A percentile compares a stretch with the other conserved stretches of the same genome.
These are phyloP conservation scores for Atkinsonella hypoxylon DNA, from an alignment of 2,329 filamentous ascomycete genomes.

Conservation along the genomic window DNA sequence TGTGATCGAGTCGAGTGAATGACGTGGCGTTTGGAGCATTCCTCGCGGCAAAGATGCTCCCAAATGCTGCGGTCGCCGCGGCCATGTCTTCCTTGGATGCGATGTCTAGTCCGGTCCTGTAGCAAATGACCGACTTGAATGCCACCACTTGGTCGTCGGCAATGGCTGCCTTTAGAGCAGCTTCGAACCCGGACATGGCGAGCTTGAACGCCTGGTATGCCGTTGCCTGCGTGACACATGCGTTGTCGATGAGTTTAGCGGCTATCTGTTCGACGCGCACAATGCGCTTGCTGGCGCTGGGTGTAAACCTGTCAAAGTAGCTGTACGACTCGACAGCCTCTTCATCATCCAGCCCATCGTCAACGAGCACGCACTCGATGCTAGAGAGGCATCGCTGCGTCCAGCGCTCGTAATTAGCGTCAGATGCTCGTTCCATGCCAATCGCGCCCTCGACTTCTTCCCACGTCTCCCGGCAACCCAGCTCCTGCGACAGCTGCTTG, in stretches of 20 bases:
- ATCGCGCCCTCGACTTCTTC: conserved; percentile 34
- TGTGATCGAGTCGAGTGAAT: conserved; percentile 46
- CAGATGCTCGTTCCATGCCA: conserved; percentile 26
- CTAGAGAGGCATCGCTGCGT: conserved; percentile 54
- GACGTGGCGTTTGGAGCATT: conserved; percentile 9
- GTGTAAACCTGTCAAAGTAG: conserved; percentile 56
- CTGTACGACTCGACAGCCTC: conserved; percentile 44
- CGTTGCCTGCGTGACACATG: conserved; percentile 21
- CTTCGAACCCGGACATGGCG: conserved; percentile 25
- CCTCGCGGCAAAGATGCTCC: conserved; percentile 19
- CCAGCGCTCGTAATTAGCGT: conserved; percentile 40
- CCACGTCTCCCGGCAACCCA: conserved; percentile 55
- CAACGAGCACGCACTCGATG: conserved; percentile 64
- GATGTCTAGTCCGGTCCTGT: conserved; percentile 61
- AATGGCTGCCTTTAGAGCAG: conserved; percentile 42
- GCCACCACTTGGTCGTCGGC: conserved; percentile 57
- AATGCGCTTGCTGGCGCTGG: conserved; percentile 56
- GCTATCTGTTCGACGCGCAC: conserved; percentile 67
- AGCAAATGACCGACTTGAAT: conserved; percentile 78
- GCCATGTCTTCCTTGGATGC: conserved; percentile 30
- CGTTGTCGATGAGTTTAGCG: conserved; percentile 43
- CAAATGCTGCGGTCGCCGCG: conserved; percentile 27
- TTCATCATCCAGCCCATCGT: conserved; percentile 54
- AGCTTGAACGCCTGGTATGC: conserved; percentile 17
- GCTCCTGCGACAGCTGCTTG: conserved; percentile 52